Conservation (phyloP, 2,329 filamentous ascomycete genomes). For the Arthrobotrys entomopaga region DNA sequence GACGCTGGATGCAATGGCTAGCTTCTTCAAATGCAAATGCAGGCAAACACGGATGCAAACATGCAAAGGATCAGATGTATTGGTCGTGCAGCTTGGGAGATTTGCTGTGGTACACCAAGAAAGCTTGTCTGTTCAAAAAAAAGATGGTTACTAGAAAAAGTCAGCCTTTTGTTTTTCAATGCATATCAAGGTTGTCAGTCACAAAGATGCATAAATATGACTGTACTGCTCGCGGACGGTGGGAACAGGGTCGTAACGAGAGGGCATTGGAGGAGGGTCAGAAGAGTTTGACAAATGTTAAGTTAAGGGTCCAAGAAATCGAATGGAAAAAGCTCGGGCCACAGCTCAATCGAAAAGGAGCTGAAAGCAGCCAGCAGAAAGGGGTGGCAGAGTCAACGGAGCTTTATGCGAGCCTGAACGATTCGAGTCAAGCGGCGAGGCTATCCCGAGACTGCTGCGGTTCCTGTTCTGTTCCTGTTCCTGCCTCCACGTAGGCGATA, state of each 20-base stretch:
- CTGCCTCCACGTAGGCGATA: not conserved
- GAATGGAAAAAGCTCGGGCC: constrained; percentile 7
- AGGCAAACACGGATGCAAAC: not conserved
- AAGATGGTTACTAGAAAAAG: not conserved
- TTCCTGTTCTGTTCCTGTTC: constrained; percentile 6
- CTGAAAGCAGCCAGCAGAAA: not conserved
- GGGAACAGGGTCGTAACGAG: not conserved
- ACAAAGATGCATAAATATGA: constrained; percentile 1
- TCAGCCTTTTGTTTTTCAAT: constrained; percentile 5
- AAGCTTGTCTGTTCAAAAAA: constrained; percentile 21
- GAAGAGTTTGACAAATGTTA: constrained; percentile 33
- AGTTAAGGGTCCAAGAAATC: not conserved
- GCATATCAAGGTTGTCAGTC: not conserved
- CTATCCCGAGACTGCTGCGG: not conserved
- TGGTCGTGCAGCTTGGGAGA: not conserved
- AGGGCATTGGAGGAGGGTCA: not conserved
- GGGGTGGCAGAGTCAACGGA: constrained; percentile 26
- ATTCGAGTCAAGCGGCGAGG: not conserved
- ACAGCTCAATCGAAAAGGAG: constrained; percentile 8
- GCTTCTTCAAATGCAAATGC: not conserved
- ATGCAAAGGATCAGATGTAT: constrained; percentile 28
- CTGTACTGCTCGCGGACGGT: not conserved
- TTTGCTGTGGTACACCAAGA: not conserved
- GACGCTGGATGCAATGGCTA: constrained; percentile 7
- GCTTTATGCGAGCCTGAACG: constrained; percentile 27